Conservation (phyloP, 1,139 yeast genomes). For the Sugiyamaella pinicola region DNA sequence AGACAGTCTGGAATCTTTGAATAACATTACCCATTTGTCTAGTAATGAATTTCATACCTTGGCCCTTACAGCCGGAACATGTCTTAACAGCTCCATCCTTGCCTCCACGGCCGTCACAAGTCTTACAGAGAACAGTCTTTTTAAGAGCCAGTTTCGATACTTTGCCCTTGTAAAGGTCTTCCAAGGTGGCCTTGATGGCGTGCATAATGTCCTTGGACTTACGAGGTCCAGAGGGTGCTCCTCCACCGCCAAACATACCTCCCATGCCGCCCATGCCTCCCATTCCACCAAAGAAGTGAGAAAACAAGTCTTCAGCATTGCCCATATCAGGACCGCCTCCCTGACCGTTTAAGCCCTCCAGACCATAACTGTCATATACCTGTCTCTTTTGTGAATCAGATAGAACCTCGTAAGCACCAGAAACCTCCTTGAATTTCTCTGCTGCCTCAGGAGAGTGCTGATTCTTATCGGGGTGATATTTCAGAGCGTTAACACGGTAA, state of each 20-base stretch:
- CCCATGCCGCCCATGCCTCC: slow-evolving; percentile 52
- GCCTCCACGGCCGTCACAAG: slow-evolving; percentile 96
- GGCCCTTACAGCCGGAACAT: slow-evolving; percentile 85
- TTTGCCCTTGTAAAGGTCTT: slow-evolving; percentile 89
- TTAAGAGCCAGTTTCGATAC: slow-evolving; percentile 91
- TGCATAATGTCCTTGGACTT: slow-evolving; percentile 81
- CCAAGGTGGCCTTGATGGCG: slow-evolving; percentile 79
- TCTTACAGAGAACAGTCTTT: slow-evolving; percentile 83
- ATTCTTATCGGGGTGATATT: slow-evolving; percentile 94
- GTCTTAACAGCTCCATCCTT: slow-evolving; percentile 86
- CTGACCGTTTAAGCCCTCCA: slow-evolving; percentile 81
- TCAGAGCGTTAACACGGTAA: slow-evolving; percentile 88
- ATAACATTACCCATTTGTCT: slow-evolving; percentile 99
- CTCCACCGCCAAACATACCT: slow-evolving; percentile 58
- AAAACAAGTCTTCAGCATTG: slow-evolving; percentile 81
- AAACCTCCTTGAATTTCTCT: slow-evolving; percentile 89
- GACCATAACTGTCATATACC: slow-evolving; percentile 86
- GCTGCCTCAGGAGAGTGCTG: slow-evolving; percentile 86
- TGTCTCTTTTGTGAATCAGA: slow-evolving; percentile 88
- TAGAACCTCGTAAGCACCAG: slow-evolving; percentile 80
- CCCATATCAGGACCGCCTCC: slow-evolving; percentile 76
- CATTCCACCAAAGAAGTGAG: slow-evolving; percentile 85
- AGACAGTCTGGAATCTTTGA: slow-evolving; percentile 93
- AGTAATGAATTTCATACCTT: slow-evolving; percentile 88
- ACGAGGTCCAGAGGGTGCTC: slow-evolving; percentile 80